Percentiles rank a stretch among this genome's conserved stretches.
These are phyloP conservation scores for Volvariella surrecta DNA, from an alignment of 1,284 basidiomycete species.

Conservation along the genomic window DNA sequence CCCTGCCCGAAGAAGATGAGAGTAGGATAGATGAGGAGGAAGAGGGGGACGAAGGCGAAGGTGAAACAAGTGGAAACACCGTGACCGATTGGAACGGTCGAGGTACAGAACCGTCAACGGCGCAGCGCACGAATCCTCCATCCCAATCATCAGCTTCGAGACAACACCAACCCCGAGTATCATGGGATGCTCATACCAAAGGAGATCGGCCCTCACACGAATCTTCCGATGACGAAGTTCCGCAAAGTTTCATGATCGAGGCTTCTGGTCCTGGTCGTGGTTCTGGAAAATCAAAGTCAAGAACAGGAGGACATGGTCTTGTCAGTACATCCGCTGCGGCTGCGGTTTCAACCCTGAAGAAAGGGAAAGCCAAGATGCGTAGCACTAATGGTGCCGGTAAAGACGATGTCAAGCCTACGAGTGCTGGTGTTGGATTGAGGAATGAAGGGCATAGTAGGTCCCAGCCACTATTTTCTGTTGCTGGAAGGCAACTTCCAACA, in stretches of 20 bases:
- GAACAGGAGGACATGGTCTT: neutral
- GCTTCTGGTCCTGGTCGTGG: constrained; percentile 19
- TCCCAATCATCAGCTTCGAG: constrained; percentile 19
- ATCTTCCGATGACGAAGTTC: constrained; percentile 72
- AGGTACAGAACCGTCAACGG: constrained; percentile 10
- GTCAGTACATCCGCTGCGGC: constrained; percentile 16
- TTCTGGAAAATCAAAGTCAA: neutral
- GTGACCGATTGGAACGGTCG: constrained; percentile 14
- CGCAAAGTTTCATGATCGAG: constrained; percentile 78
- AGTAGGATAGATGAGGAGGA: constrained; percentile 33
- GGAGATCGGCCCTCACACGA: constrained; percentile 49
- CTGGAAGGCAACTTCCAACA: constrained; percentile 34
- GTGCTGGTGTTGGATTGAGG: constrained; percentile 9
- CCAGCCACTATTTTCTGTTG: constrained; percentile 37
- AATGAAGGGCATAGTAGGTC: constrained; percentile 14
- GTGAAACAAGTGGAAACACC: constrained; percentile 24
- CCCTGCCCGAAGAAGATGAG: constrained; percentile 60
- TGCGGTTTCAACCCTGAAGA: constrained; percentile 21
- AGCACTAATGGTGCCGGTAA: neutral
- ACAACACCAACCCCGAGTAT: constrained; percentile 27
- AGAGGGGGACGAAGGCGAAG: constrained; percentile 37
- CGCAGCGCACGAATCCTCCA: constrained; percentile 1
- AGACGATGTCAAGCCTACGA: neutral
- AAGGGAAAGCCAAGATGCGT: constrained; percentile 23
- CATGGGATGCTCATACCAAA: constrained; percentile 49